Conservation (phyloP, 2,329 filamentous ascomycete species). For the Fusarium sp. region DNA sequence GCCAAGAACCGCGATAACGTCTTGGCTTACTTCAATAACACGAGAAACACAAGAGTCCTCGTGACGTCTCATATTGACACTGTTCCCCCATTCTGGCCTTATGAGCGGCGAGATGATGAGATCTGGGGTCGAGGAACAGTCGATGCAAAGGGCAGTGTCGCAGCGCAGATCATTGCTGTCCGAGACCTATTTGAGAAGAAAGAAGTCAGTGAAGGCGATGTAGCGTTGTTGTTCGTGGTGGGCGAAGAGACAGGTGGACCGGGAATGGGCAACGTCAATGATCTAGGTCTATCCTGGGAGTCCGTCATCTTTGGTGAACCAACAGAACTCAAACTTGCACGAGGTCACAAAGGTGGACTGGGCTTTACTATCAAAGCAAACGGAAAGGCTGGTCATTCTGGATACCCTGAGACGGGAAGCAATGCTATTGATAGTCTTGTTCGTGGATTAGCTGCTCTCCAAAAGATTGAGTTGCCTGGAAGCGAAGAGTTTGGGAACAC, state of each 20-base stretch:
- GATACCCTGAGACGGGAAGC: not conserved
- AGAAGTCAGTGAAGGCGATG: fast-evolving
- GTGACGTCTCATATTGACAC: constrained; percentile 8
- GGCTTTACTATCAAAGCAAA: not conserved
- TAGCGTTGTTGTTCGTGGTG: not conserved
- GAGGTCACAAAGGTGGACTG: not conserved
- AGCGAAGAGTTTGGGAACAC: not conserved
- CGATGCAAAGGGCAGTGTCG: constrained; percentile 1
- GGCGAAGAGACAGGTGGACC: not conserved
- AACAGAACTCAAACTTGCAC: constrained; percentile 1
- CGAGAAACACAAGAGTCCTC: not conserved
- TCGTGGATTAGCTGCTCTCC: not conserved
- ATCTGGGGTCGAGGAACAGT: constrained; percentile 6
- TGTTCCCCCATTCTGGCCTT: constrained; percentile 1
- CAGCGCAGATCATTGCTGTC: not conserved
- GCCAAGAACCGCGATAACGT: not conserved
- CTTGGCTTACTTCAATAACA: not conserved
- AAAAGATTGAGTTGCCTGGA: not conserved
- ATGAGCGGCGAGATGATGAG: constrained; percentile 2
- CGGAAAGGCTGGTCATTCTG: constrained; percentile 3
- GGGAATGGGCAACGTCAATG: not conserved
- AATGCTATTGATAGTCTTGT: constrained; percentile 13
- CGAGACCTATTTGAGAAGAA: not conserved
- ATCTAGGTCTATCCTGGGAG: not conserved
- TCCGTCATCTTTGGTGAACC: constrained; percentile 5